These are phyloP conservation scores for Rhodocollybia butyracea DNA, from an alignment of 768 basidiomycete genomes.

Conservation along the genomic window DNA sequence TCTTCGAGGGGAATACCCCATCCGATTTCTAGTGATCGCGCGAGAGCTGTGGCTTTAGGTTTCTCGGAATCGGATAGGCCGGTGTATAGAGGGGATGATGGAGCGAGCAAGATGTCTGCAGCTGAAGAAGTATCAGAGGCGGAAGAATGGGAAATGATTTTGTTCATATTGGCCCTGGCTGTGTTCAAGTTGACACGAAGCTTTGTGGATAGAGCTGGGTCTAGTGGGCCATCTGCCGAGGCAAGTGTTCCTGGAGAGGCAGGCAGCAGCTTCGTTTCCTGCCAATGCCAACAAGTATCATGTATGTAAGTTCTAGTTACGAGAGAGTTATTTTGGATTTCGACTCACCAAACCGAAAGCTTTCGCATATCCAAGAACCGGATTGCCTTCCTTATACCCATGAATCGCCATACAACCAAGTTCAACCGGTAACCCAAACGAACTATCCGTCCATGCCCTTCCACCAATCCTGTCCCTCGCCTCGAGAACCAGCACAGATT, in stretches of 20 bases:
- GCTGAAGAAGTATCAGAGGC: background rate
- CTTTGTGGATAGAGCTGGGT: background rate
- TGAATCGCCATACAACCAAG: constrained; percentile 10
- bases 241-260: background rate
- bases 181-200: background rate
- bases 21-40: constrained; percentile 3
- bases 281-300: background rate
- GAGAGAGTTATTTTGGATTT: background rate
- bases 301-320: no score
- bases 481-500: constrained; percentile 3
- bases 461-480: constrained; percentile 8
- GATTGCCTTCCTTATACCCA: constrained; percentile 9
- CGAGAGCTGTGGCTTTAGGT: background rate
- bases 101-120: background rate
- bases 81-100: constrained; percentile 3
- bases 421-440: constrained; percentile 8
- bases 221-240: background rate
- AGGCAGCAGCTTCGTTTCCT: constrained; percentile 4
- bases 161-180: background rate
- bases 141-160: background rate
- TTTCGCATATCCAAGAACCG: constrained; percentile 4
- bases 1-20: constrained; percentile 7
- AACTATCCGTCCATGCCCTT: constrained; percentile 3
- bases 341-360: background rate
- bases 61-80: constrained; percentile 5